These are phyloP conservation scores for Magnolia sinica DNA, from an alignment of 164 flowering plant genomes.

Conservation along the genomic window DNA sequence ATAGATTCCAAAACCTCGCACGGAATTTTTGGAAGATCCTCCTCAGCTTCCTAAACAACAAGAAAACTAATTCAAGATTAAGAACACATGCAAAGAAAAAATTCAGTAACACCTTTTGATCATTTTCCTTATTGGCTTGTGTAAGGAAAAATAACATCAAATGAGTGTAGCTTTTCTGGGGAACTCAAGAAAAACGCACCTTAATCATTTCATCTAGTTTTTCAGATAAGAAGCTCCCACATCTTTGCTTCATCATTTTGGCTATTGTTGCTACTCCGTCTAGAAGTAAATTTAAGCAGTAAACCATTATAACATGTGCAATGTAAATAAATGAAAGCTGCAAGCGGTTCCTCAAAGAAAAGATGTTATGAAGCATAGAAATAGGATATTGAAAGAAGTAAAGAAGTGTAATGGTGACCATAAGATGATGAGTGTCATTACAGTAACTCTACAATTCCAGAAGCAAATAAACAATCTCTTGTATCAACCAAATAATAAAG, in stretches of 20 bases:
- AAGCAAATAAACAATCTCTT: too few species aligned
- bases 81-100: too few species aligned
- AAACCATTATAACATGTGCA: neutral
- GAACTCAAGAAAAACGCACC: conserved; percentile 19
- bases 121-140: neutral
- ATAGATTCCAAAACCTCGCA: conserved; percentile 44
- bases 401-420: too few species aligned
- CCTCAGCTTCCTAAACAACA: conserved; percentile 36
- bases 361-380: too few species aligned
- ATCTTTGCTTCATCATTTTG: conserved; percentile 57
- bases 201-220: conserved; percentile 31
- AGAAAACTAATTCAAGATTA: neutral
- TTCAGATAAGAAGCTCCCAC: conserved; percentile 38
- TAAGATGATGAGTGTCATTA: too few species aligned
- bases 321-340: too few species aligned
- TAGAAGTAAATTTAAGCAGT: conserved; percentile 8
- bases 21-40: conserved; percentile 32
- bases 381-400: too few species aligned
- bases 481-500: too few species aligned
- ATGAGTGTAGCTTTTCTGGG: neutral
- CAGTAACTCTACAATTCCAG: too few species aligned
- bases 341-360: too few species aligned
- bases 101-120: too few species aligned
- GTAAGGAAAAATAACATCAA: too few species aligned
- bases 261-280: conserved; percentile 69